Base-by-base conservation (phyloP, 1,284 basidiomycete genomes). In the Rhodotorula sp. region DNA sequence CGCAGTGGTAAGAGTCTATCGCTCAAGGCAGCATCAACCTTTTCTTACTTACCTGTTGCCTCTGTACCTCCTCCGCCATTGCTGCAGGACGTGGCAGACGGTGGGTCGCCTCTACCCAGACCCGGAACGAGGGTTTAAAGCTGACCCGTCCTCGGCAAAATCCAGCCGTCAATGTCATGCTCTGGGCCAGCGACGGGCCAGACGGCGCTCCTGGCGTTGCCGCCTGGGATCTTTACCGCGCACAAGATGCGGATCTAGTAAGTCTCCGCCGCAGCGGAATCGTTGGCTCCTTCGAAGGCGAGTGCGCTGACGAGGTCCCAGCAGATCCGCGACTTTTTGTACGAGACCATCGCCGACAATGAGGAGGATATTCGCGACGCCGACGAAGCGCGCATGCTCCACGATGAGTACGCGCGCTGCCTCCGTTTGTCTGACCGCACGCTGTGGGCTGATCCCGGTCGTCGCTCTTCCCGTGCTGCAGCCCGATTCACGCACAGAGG, bases 221-320 rank as follows among this genome's bases (percentile, higher is more conserved):
- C 0, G 90, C 89, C 0, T 98, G 95, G 95, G 93, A 97, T 79
- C 84, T 98, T 60, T 97, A 88, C 83, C 86, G 87, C 43, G 88
- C 92, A 0, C 86, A 90, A 74, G 94, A 95, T 79, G 87, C 91
- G n/a, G 86, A 88, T 58, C 86, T 85, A 61, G 74, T 72, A 31
- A 52, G 69, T 38, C 19, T 34, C 7, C 7, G 26, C 7, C 18
- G 26, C n/a, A 23, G 43, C 43, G 21, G 14, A n/a, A 7, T 16
- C 15, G n/a, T 16, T 26, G 19, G 18, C 57, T 5, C 5, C 18
- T n/a, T 12, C n/a, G 28, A 14, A 31, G 6, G 5, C 48, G 4
- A 15, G 14, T 38, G 45, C 28, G 21, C 57, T 66, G 45, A 70
- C n/a, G 18, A 47, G 0, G n/a, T 10, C 0, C 5, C 14, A 14